Conservation (phyloP, 2,329 filamentous ascomycete species). For the Penicillium sp. region DNA sequence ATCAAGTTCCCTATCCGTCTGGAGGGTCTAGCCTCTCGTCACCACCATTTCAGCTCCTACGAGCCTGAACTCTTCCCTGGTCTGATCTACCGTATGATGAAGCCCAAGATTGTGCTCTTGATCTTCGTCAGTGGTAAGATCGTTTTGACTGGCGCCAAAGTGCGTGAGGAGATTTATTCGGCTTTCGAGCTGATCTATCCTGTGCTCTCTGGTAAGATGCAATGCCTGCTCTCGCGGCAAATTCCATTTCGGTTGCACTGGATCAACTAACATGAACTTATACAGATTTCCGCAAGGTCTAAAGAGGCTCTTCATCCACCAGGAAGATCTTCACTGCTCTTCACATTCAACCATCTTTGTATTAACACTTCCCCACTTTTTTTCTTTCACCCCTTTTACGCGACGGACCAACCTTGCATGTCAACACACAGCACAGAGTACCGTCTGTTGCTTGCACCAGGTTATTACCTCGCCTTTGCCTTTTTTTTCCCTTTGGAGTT, state of each 20-base stretch:
- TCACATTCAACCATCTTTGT: conserved; percentile 31
- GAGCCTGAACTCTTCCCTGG: conserved; percentile 98
- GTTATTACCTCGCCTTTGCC: background rate
- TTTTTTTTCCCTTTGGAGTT: conserved; percentile 15
- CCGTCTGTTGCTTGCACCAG: conserved; percentile 14
- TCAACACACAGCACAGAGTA: conserved; percentile 3
- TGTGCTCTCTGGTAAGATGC: conserved; percentile 77
- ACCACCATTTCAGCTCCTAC: conserved; percentile 99
- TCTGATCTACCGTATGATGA: conserved; percentile 99
- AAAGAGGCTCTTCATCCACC: conserved; percentile 37
- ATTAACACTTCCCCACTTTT: conserved; percentile 37
- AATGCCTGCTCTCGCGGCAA: background rate
- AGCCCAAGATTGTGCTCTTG: conserved; percentile 96
- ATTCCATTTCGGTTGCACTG: conserved; percentile 31
- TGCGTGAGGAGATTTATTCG: conserved; percentile 97
- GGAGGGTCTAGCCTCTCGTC: conserved; percentile 91
- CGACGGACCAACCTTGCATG: background rate
- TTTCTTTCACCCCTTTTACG: conserved; percentile 22
- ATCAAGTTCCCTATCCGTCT: conserved; percentile 99
- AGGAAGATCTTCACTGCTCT: conserved; percentile 29
- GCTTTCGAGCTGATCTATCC: conserved; percentile 98
- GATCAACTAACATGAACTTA: conserved; percentile 9
- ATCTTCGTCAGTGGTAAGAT: conserved; percentile 99
- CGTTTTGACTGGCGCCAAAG: conserved; percentile 95
- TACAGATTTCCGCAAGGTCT: conserved; percentile 69